Evolutionary conservation across 352 stramenopile genomes (phyloP).

Genomic region (Pythium vanterpoolii): DNA sequence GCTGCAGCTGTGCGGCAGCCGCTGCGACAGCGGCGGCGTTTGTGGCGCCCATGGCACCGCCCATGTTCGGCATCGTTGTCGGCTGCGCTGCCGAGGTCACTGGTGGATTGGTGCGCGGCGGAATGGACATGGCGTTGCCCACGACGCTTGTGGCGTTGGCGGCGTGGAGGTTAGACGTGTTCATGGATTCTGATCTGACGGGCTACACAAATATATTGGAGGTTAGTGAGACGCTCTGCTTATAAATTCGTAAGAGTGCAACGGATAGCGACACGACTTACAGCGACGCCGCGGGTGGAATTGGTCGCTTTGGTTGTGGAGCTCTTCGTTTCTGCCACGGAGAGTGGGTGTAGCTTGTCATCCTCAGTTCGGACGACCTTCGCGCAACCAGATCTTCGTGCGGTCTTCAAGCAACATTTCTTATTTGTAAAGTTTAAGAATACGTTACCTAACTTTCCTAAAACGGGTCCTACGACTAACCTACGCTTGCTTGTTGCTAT

Average conservation of each 20-base stretch:
- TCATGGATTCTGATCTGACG: conserved; percentile 13
- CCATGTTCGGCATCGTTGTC: conserved; percentile 10
- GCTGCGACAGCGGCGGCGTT: conserved; percentile 33
- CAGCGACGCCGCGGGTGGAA: not conserved
- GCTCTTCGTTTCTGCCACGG: conserved; percentile 4
- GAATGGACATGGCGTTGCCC: conserved; percentile 74
- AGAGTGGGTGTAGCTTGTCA: not conserved
- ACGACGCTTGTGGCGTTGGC: conserved; percentile 79
- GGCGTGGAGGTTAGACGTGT: conserved; percentile 70
- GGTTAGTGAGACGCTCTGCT: not conserved
- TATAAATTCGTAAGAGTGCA: not conserved
- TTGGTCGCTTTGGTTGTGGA: not conserved
- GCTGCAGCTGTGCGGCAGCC: conserved; percentile 38
- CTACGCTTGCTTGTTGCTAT: not conserved
- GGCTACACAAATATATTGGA: not conserved
- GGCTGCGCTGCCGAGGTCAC: conserved; percentile 14
- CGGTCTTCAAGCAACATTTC: not conserved
- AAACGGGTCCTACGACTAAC: not conserved
- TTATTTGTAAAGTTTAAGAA: conserved; percentile 9
- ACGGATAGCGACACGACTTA: not conserved
- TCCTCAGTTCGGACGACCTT: conserved; percentile 20
- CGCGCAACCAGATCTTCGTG: conserved; percentile 10
- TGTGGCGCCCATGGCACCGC: conserved; percentile 13
- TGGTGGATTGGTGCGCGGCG: conserved; percentile 32
- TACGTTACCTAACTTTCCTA: not conserved